Conservation (phyloP, 164 flowering plant genomes). For the Brasenia schreberi region DNA sequence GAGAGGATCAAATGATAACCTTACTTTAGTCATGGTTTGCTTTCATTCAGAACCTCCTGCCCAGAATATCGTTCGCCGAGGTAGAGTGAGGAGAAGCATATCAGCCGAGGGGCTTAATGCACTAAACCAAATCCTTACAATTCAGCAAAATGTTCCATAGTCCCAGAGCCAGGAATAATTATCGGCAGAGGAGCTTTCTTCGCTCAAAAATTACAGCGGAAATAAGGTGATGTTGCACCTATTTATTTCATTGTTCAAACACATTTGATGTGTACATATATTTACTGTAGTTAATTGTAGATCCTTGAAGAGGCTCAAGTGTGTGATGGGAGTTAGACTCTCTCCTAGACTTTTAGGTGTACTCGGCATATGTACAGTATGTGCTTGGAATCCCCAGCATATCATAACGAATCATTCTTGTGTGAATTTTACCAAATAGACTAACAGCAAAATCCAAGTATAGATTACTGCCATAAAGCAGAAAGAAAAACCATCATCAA, state of each 20-base stretch:
- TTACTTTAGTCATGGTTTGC: conserved; percentile 68
- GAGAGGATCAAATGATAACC: conserved; percentile 56
- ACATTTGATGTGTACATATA: not conserved
- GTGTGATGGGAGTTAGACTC: not conserved
- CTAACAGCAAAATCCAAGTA: not conserved
- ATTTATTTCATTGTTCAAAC: not conserved
- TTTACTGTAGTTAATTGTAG: not conserved
- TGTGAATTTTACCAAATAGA: too few relatives aligned
- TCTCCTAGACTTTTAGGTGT: not conserved
- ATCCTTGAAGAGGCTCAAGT: not conserved
- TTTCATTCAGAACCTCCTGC: conserved; percentile 73
- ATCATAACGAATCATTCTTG: not conserved
- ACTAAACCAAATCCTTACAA: conserved; percentile 15
- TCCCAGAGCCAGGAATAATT: not conserved
- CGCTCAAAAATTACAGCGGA: not conserved
- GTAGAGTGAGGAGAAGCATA: conserved; percentile 49
- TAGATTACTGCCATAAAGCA: not conserved
- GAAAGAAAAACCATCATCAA: not conserved
- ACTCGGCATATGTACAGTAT: not conserved
- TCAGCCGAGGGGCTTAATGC: conserved; percentile 76
- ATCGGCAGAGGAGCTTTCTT: not conserved
- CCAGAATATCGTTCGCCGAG: conserved; percentile 18
- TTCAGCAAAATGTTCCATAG: not conserved
- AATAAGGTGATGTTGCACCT: not conserved
- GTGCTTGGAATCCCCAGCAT: not conserved